Base-by-base conservation (phyloP, 305 asterid genomes). In the Fraxinus ornus region DNA sequence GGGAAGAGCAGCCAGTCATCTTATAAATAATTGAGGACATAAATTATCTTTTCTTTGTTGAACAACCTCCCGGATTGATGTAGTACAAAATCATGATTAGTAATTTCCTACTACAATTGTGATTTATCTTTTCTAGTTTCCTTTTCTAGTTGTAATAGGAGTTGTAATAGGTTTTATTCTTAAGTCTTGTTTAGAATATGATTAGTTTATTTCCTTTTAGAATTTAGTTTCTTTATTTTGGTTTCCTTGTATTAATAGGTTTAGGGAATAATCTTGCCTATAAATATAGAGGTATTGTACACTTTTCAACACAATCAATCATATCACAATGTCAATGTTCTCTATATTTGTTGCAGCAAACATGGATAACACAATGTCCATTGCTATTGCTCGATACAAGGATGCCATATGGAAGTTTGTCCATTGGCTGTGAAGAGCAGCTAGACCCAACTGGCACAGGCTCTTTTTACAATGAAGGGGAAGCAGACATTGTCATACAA, bases 401-500 rank as follows among this genome's bases (percentile, higher is more conserved):
- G 85, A 89, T 90, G 98, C 97, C 98, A 36, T 93, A 91, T 78
- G 99, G 99, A 86, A 95, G 99, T 88, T 89, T 96, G 81, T 94
- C 98, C 66, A 86, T 91, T 80, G 98, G 97, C 83, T 96, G 99
- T 87, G 98, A 96, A 85, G 99, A 96, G 90, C 94, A 94, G 83
- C 82, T 96, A 84, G 99, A 96, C 87, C 99, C 98, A 88, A 94
- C 98, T 84, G 99, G 99, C 86, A 96, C 99, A 30, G 99, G 99
- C 86, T 96, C 99, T 82, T 92, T 92, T 89, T 94, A 89, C 94
- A 96, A 96, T 73, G 98, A 94, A 87, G 98, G 99, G 83, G 99
- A 96, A 86, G 98, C 98, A 60, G 99, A 96, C 82, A 87, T 96
- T 26, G 97, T 96, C 24, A 88, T 90, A 66, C 95, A 94, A 77